Evolutionary conservation across 2,329 filamentous ascomycete species (phyloP).

Genomic region (Rhynchosporium graminicola): DNA sequence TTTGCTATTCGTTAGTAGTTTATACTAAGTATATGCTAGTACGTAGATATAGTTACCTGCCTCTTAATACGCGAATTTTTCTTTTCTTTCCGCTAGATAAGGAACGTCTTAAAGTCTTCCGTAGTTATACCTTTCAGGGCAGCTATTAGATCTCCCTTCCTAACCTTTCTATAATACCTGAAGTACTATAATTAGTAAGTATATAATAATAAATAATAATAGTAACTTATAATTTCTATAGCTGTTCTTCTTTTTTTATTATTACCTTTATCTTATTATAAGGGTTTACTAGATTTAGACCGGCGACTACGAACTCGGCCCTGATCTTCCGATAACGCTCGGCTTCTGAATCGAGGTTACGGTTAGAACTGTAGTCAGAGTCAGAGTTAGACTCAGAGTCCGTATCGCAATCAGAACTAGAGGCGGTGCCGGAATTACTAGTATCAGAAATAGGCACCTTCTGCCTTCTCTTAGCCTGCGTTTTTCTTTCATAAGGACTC

Average conservation of each 20-base stretch:
- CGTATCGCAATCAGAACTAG: not conserved
- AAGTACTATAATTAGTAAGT: conserved; percentile 19
- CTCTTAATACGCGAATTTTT: conserved; percentile 33
- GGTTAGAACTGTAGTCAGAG: conserved; percentile 16
- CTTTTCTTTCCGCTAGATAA: conserved; percentile 24
- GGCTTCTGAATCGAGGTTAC: conserved; percentile 9
- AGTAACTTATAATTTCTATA: conserved; percentile 28
- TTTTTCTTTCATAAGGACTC: not conserved
- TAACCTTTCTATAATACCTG: conserved; percentile 26
- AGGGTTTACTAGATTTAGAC: conserved; percentile 30
- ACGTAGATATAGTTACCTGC: conserved; percentile 28
- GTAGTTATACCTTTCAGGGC: conserved; percentile 12
- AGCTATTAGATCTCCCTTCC: conserved; percentile 20
- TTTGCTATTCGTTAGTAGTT: conserved; percentile 17
- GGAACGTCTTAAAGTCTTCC: conserved; percentile 32
- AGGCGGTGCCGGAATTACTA: not conserved
- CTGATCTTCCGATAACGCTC: conserved; percentile 29
- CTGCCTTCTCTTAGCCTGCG: conserved; percentile 1
- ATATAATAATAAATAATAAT: conserved; percentile 13
- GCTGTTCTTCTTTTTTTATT: conserved; percentile 26
- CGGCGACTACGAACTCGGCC: conserved; percentile 27
- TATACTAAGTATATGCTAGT: conserved; percentile 27
- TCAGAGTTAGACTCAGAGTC: conserved; percentile 11
- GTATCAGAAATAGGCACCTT: not conserved
- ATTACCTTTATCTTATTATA: conserved; percentile 28